Evolutionary conservation across 345 rosid genomes (phyloP).

Genomic region (Laguncularia racemosa): DNA sequence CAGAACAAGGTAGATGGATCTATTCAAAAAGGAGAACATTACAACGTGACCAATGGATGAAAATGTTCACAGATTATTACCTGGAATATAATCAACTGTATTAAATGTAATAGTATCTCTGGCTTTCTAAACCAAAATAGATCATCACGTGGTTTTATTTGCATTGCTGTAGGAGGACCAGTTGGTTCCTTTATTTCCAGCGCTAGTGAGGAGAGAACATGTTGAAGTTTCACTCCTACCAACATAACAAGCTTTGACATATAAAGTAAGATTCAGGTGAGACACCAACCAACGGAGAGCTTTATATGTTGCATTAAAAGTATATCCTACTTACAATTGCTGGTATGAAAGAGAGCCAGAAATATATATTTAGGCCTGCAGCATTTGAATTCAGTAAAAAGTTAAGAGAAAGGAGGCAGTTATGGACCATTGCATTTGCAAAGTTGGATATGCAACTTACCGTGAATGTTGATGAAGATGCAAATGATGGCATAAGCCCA

Average conservation of each 20-base stretch:
- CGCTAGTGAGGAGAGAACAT: constrained; percentile 80
- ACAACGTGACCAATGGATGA: neutral
- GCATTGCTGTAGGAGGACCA: constrained; percentile 52
- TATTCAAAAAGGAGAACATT: neutral
- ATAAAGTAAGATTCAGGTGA: constrained; percentile 2
- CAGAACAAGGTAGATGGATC: constrained; percentile 13
- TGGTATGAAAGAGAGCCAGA: constrained; percentile 95
- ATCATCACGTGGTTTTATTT: constrained; percentile 88
- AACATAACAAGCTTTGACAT: constrained; percentile 70
- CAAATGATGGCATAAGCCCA: constrained; percentile 87
- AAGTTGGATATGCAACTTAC: constrained; percentile 24
- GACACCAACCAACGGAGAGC: neutral
- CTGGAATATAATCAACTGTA: constrained; percentile 91
- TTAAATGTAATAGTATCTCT: constrained; percentile 56
- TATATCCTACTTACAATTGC: constrained; percentile 57
- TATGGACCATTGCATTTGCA: constrained; percentile 1
- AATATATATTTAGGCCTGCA: constrained; percentile 83
- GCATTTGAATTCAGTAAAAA: constrained; percentile 5
- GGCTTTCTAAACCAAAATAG: constrained; percentile 96
- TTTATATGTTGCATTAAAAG: neutral
- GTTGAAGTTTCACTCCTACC: constrained; percentile 89
- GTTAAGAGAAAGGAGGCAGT: neutral
- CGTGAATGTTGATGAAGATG: constrained; percentile 85
- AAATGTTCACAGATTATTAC: constrained; percentile 13
- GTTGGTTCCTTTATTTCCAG: constrained; percentile 74